A percentile compares a stretch with the other conserved stretches of the same genome.
Conservation (phyloP, 2,329 filamentous ascomycete genomes). For the Claviceps sp. region DNA sequence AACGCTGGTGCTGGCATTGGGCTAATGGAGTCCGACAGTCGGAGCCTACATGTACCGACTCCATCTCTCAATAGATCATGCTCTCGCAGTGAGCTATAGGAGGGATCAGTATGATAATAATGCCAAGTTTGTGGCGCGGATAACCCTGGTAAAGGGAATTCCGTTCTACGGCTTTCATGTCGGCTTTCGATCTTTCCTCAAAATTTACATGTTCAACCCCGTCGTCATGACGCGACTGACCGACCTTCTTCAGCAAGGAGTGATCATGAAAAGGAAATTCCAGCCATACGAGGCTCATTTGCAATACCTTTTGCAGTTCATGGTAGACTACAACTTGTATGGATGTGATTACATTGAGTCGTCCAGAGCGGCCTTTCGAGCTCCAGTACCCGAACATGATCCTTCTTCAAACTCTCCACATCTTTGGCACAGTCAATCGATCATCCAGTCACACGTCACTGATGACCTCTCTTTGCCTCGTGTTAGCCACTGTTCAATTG, state of each 20-base stretch:
- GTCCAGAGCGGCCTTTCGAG: slow-evolving; percentile 56
- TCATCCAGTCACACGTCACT: slow-evolving; percentile 35
- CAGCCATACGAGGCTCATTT: slow-evolving; percentile 92
- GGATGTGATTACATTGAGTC: slow-evolving; percentile 80
- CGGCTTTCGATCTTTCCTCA: slow-evolving; percentile 81
- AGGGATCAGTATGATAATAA: slow-evolving; percentile 57
- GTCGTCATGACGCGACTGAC: slow-evolving; percentile 73
- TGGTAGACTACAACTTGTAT: slow-evolving; percentile 96
- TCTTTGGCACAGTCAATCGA: slow-evolving; percentile 68
- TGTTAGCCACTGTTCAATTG: slow-evolving; percentile 76
- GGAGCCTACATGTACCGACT: slow-evolving; percentile 63
- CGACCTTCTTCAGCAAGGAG: slow-evolving; percentile 77
- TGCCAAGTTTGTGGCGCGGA: slow-evolving; percentile 68
- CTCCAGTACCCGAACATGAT: slow-evolving; percentile 59
- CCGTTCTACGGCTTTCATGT: slow-evolving; percentile 96
- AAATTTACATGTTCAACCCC: slow-evolving; percentile 89
- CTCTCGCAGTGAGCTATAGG: slow-evolving; percentile 72
- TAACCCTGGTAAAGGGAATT: slow-evolving; percentile 81
- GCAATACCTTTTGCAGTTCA: slow-evolving; percentile 89
- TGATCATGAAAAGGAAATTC: slow-evolving; percentile 68
- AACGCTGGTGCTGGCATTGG: neutral
- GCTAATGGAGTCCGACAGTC: slow-evolving; percentile 33
- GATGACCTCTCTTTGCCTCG: slow-evolving; percentile 54
- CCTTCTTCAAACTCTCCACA: slow-evolving; percentile 47
- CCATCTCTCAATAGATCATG: slow-evolving; percentile 82